These are phyloP conservation scores for Chenopodium quinoa DNA, from an alignment of 148 eudicot genomes.

Conservation along the genomic window DNA sequence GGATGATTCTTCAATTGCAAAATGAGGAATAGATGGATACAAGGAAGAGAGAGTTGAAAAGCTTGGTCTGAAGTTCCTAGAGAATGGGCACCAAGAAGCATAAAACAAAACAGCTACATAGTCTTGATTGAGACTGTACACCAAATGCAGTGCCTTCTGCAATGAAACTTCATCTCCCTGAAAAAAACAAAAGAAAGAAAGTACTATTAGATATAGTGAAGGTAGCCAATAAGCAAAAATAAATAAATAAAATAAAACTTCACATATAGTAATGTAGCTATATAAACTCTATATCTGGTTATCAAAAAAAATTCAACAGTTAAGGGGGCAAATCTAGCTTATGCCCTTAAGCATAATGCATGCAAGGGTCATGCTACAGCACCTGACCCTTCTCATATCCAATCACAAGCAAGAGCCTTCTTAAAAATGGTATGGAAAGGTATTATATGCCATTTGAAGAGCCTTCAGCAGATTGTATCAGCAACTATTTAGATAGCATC, in stretches of 20 bases:
- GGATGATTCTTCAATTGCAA: constrained; percentile 79
- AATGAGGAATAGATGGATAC: constrained; percentile 83
- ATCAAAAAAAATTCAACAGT: not conserved
- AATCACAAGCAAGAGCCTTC: not conserved
- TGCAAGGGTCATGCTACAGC: not conserved
- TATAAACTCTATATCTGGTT: not conserved
- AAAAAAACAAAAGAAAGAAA: constrained; percentile 17
- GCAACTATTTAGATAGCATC: too few relatives aligned
- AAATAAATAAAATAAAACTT: too few relatives aligned
- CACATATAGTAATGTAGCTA: not conserved
- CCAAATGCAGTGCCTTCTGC: constrained; percentile 66
- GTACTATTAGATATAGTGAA: constrained; percentile 11
- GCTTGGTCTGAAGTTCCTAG: constrained; percentile 65
- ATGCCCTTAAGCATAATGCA: too few relatives aligned
- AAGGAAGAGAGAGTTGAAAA: constrained; percentile 66
- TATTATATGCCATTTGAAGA: not conserved
- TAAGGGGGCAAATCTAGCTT: not conserved
- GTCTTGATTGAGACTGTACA: constrained; percentile 45
- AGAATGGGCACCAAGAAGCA: constrained; percentile 98
- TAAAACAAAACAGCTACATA: constrained; percentile 87
- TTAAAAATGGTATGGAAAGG: not conserved
- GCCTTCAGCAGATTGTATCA: not conserved
- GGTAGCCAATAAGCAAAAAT: not conserved
- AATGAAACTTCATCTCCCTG: constrained; percentile 84
- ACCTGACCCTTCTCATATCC: not conserved